Evolutionary conservation across 2,329 filamentous ascomycete species (phyloP).

Genomic region (Penicillium frequentans): DNA sequence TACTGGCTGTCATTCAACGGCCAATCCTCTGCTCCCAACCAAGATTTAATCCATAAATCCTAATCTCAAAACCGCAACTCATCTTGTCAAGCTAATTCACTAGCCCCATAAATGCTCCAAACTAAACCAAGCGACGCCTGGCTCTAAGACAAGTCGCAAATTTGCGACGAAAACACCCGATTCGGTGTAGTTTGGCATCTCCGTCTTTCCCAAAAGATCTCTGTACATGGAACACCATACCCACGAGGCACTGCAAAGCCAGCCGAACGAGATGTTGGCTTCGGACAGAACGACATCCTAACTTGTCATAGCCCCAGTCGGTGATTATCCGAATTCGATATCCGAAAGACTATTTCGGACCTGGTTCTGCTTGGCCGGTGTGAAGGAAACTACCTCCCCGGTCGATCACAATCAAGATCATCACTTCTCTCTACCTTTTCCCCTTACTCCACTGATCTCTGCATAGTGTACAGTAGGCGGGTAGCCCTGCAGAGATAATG

Average conservation of each 20-base stretch:
- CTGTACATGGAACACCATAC: neutral
- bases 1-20: neutral
- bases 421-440: neutral
- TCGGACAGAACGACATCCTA: neutral
- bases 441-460: neutral
- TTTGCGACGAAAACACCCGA: neutral
- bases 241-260: neutral
- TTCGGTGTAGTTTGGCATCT: neutral
- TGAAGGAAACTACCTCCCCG: neutral
- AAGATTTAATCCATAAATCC: neutral
- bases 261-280: neutral
- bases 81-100: neutral
- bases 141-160: neutral
- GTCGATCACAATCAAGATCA: neutral
- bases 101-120: neutral
- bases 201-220: neutral
- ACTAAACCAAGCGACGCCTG: neutral
- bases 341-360: neutral
- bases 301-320: neutral
- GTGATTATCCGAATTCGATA: neutral
- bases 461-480: neutral
- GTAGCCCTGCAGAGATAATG: too few relatives aligned
- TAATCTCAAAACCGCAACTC: neutral
- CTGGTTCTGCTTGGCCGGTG: neutral
- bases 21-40: neutral